Percentiles rank a stretch among this genome's conserved stretches.
phyloP scores from a whole-genome alignment of 495 filamentous ascomycete species.

The Hyphodiscus hymeniophilus region DNA sequence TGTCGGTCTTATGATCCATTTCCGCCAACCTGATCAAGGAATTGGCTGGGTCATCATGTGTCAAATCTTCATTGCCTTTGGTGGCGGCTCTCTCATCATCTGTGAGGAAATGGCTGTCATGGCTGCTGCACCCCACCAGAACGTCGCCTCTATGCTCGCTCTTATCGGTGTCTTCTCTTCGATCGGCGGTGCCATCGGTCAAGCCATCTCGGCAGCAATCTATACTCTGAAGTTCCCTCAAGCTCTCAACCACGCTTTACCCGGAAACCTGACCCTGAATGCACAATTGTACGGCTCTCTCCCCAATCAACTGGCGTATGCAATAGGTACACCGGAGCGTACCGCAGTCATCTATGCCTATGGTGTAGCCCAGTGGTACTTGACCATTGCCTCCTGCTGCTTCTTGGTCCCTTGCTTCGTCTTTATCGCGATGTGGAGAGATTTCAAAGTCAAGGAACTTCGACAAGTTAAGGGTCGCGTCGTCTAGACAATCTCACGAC shows the following conservation, averaged over 20 bases:
- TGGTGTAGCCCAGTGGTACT: conserved; percentile 32
- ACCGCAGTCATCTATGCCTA: conserved; percentile 56
- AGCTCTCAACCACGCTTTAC: conserved; percentile 46
- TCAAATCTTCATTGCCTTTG: conserved; percentile 71
- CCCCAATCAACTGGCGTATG: conserved; percentile 48
- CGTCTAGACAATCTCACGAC: no score
- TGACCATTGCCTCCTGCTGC: conserved; percentile 17
- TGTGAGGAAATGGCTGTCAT: conserved; percentile 59
- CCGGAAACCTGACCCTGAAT: conserved; percentile 35
- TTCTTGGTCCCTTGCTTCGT: conserved; percentile 33
- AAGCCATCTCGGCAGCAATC: conserved; percentile 53
- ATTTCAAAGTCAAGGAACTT: conserved; percentile 45
- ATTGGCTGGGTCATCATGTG: conserved; percentile 68
- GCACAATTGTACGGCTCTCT: conserved; percentile 49
- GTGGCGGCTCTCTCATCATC: conserved; percentile 51
- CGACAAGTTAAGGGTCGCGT: conserved; percentile 31
- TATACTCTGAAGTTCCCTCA: conserved; percentile 54
- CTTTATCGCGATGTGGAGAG: conserved; percentile 35
- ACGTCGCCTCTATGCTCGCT: conserved; percentile 59
- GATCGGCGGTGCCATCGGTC: conserved; percentile 59
- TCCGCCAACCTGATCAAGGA: conserved; percentile 44
- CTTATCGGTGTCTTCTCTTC: conserved; percentile 50
- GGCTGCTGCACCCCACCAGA: conserved; percentile 54
- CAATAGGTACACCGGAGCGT: conserved; percentile 47
- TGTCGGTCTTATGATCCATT: conserved; percentile 68